A percentile compares a stretch with the other conserved stretches of the same genome.
Evolutionary conservation across 805 yeast genomes (phyloP).

Genomic region (Metschnikowia colocasiae): DNA sequence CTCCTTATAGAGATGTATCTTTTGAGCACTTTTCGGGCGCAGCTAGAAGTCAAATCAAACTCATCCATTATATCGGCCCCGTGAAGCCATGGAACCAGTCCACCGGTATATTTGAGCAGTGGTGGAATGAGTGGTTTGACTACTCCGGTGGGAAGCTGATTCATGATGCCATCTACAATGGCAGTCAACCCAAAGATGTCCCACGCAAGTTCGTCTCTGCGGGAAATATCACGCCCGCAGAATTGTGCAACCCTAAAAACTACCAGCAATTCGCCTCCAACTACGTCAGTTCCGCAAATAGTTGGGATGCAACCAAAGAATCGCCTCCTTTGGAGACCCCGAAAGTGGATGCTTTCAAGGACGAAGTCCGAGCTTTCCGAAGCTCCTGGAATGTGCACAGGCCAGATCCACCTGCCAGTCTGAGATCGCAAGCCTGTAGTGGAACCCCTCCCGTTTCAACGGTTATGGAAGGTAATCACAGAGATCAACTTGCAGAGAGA

Average conservation of each 20-base stretch:
- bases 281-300: not conserved
- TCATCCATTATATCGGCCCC: constrained; percentile 67
- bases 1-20: constrained; percentile 8
- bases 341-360: constrained; percentile 9
- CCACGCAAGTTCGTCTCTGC: not conserved
- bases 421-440: not conserved
- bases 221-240: constrained; percentile 16
- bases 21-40: constrained; percentile 8
- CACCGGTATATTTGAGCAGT: constrained; percentile 23
- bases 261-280: constrained; percentile 22
- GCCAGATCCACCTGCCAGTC: not conserved
- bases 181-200: not conserved
- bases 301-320: constrained; percentile 44
- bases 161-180: constrained; percentile 16
- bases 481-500: constrained; percentile 26
- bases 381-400: constrained; percentile 28
- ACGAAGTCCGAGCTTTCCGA: constrained; percentile 17
- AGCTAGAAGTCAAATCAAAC: constrained; percentile 34
- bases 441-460: not conserved
- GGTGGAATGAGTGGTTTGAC: constrained; percentile 41
- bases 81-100: constrained; percentile 51
- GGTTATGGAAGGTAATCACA: constrained; percentile 12
- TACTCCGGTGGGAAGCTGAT: constrained; percentile 27
- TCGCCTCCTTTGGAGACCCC: constrained; percentile 35
- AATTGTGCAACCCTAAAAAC: constrained; percentile 30